Evolutionary conservation across 2,329 filamentous ascomycete species (phyloP).

Genomic region (Diaporthe sp.): DNA sequence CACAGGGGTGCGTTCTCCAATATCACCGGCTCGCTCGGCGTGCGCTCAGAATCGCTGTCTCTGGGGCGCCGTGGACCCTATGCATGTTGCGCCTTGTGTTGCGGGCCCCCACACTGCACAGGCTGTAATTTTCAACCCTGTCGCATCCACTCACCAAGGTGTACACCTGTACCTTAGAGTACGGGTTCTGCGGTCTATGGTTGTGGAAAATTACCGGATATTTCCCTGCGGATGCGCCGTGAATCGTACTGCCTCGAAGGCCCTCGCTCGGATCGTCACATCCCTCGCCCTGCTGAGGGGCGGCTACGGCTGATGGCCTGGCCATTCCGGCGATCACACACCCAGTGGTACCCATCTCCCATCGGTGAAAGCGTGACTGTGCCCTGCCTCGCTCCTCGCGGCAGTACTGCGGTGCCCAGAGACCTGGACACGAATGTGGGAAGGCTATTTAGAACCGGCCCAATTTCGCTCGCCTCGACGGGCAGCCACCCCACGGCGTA

Average conservation of each 20-base stretch:
- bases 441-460: conserved; percentile 15
- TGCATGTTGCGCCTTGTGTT: conserved; percentile 33
- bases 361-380: conserved; percentile 14
- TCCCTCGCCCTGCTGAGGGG: conserved; percentile 22
- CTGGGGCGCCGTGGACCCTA: conserved; percentile 18
- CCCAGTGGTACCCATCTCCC: neutral
- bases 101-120: conserved; percentile 36
- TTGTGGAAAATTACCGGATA: conserved; percentile 24
- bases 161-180: conserved; percentile 5
- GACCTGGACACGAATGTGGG: conserved; percentile 12
- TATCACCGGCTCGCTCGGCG: conserved; percentile 14
- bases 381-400: conserved; percentile 19
- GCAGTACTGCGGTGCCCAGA: neutral
- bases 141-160: conserved; percentile 1
- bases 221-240: conserved; percentile 24
- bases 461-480: conserved; percentile 28
- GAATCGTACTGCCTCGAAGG: conserved; percentile 32
- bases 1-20: conserved; percentile 19
- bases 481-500: conserved; percentile 13
- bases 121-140: conserved; percentile 33
- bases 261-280: conserved; percentile 22
- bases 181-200: conserved; percentile 20
- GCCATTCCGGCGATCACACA: conserved; percentile 26
- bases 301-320: conserved; percentile 28
- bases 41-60: neutral